Conservation (phyloP, 2,329 filamentous ascomycete species). For the Aspergillus neotritici region DNA sequence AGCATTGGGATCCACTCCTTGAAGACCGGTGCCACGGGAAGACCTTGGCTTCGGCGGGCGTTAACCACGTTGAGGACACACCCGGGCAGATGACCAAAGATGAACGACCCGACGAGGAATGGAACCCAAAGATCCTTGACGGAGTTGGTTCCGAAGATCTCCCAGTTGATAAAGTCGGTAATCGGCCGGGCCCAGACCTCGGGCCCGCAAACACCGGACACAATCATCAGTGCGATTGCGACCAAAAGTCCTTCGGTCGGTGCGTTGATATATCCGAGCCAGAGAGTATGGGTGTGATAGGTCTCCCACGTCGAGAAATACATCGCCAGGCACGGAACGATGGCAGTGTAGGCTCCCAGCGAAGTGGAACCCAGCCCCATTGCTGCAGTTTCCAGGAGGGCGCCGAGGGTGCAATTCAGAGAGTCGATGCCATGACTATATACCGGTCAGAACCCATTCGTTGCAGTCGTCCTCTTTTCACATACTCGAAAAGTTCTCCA, state of each 20-base stretch:
- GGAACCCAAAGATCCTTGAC: constrained; percentile 85
- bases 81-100: constrained; percentile 74
- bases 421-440: constrained; percentile 87
- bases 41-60: constrained; percentile 64
- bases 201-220: constrained; percentile 82
- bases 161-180: constrained; percentile 60
- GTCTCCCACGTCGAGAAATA: constrained; percentile 99
- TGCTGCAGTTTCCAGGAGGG: constrained; percentile 82
- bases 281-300: constrained; percentile 95
- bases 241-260: constrained; percentile 93
- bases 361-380: constrained; percentile 84
- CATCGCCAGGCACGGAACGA: constrained; percentile 91
- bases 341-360: constrained; percentile 82
- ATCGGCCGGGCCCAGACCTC: constrained; percentile 78
- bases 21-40: constrained; percentile 76
- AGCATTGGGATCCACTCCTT: constrained; percentile 90
- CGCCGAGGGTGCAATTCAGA: constrained; percentile 90
- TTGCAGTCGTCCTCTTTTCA: constrained; percentile 14
- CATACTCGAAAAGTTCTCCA: constrained; percentile 87
- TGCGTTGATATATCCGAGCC: constrained; percentile 93
- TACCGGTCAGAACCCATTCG: constrained; percentile 19
- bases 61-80: constrained; percentile 81
- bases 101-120: constrained; percentile 59
- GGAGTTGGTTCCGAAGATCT: constrained; percentile 63
- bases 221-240: constrained; percentile 76